A percentile compares a stretch with the other conserved stretches of the same genome.
phyloP scores from a whole-genome alignment of 345 rosid genomes.

The Linum tenue region DNA sequence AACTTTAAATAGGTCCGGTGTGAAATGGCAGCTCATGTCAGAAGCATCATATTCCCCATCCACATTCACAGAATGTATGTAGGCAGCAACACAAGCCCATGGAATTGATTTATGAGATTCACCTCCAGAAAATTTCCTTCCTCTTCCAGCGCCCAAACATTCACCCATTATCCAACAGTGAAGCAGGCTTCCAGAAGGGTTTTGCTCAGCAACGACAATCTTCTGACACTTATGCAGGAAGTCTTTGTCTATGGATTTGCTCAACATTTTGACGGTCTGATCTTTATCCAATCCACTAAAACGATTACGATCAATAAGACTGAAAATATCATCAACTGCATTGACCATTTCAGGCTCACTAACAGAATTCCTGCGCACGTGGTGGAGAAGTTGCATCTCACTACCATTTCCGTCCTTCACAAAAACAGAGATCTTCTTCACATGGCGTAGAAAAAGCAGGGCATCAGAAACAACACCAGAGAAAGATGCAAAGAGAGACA shows the following conservation, averaged over 20 bases:
- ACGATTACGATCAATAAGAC: slow-evolving; percentile 45
- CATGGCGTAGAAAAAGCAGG: slow-evolving; percentile 72
- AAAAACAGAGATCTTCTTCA: slow-evolving; percentile 63
- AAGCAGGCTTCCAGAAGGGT: slow-evolving; percentile 39
- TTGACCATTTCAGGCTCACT: slow-evolving; percentile 42
- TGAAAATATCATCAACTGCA: slow-evolving; percentile 41
- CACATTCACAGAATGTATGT: slow-evolving; percentile 51
- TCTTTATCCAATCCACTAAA: slow-evolving; percentile 64
- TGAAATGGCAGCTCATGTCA: slow-evolving; percentile 18
- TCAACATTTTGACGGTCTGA: slow-evolving; percentile 58
- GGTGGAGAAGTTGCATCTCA: slow-evolving; percentile 75
- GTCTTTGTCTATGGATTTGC: slow-evolving; percentile 45
- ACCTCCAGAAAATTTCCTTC: slow-evolving; percentile 30
- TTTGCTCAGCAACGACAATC: slow-evolving; percentile 72
- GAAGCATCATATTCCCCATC: slow-evolving; percentile 26
- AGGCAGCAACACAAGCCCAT: slow-evolving; percentile 93
- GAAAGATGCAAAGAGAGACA: slow-evolving; percentile 75
- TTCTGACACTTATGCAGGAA: slow-evolving; percentile 62
- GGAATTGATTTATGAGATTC: slow-evolving; percentile 68
- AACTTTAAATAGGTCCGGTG: slow-evolving; percentile 40
- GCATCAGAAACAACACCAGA: slow-evolving; percentile 69
- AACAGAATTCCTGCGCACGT: slow-evolving; percentile 48
- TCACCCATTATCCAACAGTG: slow-evolving; percentile 93
- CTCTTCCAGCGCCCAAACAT: slow-evolving; percentile 49
- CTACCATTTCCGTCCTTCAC: slow-evolving; percentile 70